Evolutionary conservation across 495 filamentous ascomycete species (phyloP).

Genomic region (Penicillium bialowiezense): DNA sequence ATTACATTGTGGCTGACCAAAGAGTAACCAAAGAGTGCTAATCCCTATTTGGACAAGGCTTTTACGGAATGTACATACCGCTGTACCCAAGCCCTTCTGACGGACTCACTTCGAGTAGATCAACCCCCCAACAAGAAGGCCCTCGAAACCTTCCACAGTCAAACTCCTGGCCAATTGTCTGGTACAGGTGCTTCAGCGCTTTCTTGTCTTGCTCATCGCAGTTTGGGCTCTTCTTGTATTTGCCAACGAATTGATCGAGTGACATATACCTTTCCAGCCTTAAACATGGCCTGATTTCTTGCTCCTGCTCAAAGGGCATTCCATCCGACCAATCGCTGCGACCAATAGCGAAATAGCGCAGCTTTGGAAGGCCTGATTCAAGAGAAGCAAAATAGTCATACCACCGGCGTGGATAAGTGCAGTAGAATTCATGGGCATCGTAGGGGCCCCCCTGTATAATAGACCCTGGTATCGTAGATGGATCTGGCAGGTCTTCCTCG

Average conservation of each 20-base stretch:
- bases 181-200: no score
- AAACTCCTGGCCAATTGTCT: no score
- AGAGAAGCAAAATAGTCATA: slow-evolving; percentile 20
- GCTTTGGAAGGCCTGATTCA: slow-evolving; percentile 3
- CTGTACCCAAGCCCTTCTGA: no score
- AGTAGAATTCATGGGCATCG: neutral
- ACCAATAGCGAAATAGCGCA: slow-evolving; percentile 20
- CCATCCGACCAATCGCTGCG: neutral
- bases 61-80: no score
- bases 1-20: no score
- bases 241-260: neutral
- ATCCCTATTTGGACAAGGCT: no score
- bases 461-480: neutral
- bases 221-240: neutral
- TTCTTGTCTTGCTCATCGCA: slow-evolving; percentile 2
- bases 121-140: no score
- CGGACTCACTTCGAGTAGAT: no score
- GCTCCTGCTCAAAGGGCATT: slow-evolving; percentile 17
- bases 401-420: slow-evolving; percentile 20
- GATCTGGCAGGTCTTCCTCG: neutral
- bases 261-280: neutral
- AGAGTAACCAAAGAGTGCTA: no score
- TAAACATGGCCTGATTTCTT: neutral
- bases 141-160: no score
- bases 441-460: neutral